Base-by-base conservation (phyloP, 371 early-diverging fungal genomes). In the Mortierella sp. region DNA sequence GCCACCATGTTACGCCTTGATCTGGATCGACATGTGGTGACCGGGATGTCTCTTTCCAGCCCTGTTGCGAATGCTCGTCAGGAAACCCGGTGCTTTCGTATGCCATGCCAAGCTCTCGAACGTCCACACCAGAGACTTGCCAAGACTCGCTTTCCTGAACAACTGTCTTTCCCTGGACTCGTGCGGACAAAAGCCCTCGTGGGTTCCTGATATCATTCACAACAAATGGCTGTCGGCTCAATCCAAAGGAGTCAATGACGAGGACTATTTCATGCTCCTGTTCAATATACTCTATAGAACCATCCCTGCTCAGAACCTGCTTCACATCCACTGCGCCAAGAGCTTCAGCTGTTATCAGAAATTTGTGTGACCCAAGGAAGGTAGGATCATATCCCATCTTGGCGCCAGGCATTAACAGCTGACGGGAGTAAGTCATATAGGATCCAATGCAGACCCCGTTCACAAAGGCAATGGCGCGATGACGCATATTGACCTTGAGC, bases 111-210 rank as follows among this genome's bases (percentile, higher is more conserved):
- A 89, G 68, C 12, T 72, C 49, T 31, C 87, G 80, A 9, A 90
- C 89, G 79, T 93, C 93, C 1, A 94, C 89, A 23, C 95, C 94
- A n/a, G 90, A 79, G n/a, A 93, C 87, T 50, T 87, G 78, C 93
- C 94, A 92, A 26, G 78, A 56, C 44, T 82, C 79, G 21, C 59
- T 59, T 9, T 43, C 48, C 9, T 66, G 42, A 21, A 65, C 60
- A 5, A 55, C 62, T 17, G 55, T 47, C 15, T 63, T 41, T 4
- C 90, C 89, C 26, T 60, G 55, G 31, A 91, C 67, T 21, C 76
- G 80, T 2, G 89, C 90, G 3, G 83, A 83, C 31, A 92, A 79
- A 26, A 94, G 80, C 9, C 95, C 95, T 15, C 94, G 82, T 24
- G 91, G 90, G 60, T 90, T 90, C 7, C 90, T 87, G 23, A 91